Evolutionary conservation across 1,284 basidiomycete species (phyloP), one percentile per base, ranked within the genome.

Genomic region (Microbotryum scabiosae): DNA sequence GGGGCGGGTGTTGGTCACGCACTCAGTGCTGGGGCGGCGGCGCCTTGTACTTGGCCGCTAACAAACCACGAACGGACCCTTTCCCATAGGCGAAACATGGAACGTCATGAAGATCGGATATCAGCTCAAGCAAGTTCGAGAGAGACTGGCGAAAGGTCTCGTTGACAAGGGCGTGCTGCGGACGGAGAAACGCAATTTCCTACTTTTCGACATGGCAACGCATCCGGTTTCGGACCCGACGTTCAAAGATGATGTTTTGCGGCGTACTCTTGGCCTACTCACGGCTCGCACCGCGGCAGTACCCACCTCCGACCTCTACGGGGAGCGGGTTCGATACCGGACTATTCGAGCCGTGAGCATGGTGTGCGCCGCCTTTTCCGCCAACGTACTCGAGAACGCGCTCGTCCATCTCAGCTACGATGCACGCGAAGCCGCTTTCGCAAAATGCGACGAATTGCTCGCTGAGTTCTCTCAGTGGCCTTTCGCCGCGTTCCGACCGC

Each of bases 91-190:
- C 65, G 92, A 97, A 78, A 97, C 92, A 56, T 97, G 92, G 92
- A 96, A 97, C 74, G 90, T 96, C 7, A 90, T 96, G 85, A 96
- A 96, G 78, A 96, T 96, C 60, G 91, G 91, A 30, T 97, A 91
- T 77, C 92, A 97, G 76, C 84, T 97, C 55, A 97, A 97, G 76
- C 92, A 96, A 77, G 92, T 97, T 51, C 85, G 92, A 58, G 92
- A 97, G 76, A 86, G 92, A 25, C 84, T 97, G 51, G 90, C 90
- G n/a, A 97, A 97, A 75, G 92, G 92, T 1, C 83, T 97, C 47
- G 92, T 94, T 57, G 92, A 97, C 80, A 97, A 97, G 77, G 92
- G 92, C 69, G 84, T 97, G 47, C 82, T 97, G n/a, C 86, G 92
- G 52, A 97, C 92, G 14, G 92, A 96, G 76, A 96, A 96, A 75